Percentiles rank a stretch among this genome's conserved stretches.
Evolutionary conservation across 2,329 filamentous ascomycete species (phyloP).

Genomic region (Beauveria sp.): DNA sequence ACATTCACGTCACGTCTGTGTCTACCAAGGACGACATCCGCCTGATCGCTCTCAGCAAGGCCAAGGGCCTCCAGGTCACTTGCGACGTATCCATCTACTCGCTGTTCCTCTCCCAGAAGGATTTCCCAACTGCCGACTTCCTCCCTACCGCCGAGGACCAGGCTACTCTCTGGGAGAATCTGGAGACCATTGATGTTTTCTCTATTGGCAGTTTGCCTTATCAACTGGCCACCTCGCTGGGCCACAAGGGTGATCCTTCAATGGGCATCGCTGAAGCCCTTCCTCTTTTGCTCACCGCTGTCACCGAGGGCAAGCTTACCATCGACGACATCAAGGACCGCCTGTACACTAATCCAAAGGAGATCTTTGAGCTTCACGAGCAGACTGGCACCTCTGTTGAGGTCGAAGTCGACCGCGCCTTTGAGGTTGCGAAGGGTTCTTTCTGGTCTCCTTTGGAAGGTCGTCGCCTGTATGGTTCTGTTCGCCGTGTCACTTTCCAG

Average conservation of each 20-base stretch:
- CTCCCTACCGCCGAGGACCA: slow-evolving; percentile 64
- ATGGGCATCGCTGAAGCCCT: slow-evolving; percentile 66
- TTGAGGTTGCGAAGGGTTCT: slow-evolving; percentile 41
- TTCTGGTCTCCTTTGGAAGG: slow-evolving; percentile 67
- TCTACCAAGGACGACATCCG: slow-evolving; percentile 73
- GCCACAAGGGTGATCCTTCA: slow-evolving; percentile 47
- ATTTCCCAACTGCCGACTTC: slow-evolving; percentile 59
- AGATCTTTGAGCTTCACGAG: slow-evolving; percentile 76
- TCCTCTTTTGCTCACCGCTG: slow-evolving; percentile 67
- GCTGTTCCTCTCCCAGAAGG: slow-evolving; percentile 64
- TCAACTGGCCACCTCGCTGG: slow-evolving; percentile 55
- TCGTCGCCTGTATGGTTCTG: slow-evolving; percentile 58
- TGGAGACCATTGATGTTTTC: slow-evolving; percentile 69
- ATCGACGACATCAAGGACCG: slow-evolving; percentile 64
- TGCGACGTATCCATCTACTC: slow-evolving; percentile 78
- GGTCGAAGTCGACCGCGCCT: slow-evolving; percentile 67
- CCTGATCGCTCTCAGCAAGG: slow-evolving; percentile 69
- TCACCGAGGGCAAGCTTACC: slow-evolving; percentile 64
- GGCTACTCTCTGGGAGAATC: slow-evolving; percentile 64
- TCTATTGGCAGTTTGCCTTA: slow-evolving; percentile 72
- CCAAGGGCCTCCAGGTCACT: slow-evolving; percentile 73
- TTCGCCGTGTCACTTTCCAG: slow-evolving; percentile 70
- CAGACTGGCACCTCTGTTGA: slow-evolving; percentile 67
- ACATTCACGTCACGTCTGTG: slow-evolving; percentile 72
- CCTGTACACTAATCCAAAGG: slow-evolving; percentile 70